A percentile compares a stretch with the other conserved stretches of the same genome.
Conservation (phyloP, 768 basidiomycete genomes). For the Mycena galopus region DNA sequence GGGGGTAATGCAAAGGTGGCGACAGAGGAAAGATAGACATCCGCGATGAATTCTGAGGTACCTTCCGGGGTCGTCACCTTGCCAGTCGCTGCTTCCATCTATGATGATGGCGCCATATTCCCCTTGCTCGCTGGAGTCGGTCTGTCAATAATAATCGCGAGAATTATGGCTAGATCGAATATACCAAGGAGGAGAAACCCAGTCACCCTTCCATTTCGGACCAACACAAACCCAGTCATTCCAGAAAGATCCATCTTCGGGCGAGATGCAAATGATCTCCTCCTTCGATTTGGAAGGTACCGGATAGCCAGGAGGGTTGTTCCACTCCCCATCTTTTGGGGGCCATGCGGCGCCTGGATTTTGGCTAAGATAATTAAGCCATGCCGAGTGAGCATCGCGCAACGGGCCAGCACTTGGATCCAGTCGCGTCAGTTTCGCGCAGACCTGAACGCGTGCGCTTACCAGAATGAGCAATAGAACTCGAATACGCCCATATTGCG, state of each 20-base stretch:
- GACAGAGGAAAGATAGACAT: constrained; percentile 31
- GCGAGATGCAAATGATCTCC: constrained; percentile 21
- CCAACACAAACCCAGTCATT: constrained; percentile 32
- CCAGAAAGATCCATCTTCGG: constrained; percentile 32
- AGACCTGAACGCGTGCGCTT: not conserved
- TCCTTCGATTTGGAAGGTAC: constrained; percentile 26
- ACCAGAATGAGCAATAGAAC: constrained; percentile 25
- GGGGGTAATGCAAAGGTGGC: constrained; percentile 24
- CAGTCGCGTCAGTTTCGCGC: not conserved
- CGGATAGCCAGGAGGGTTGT: constrained; percentile 28
- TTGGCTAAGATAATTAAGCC: not conserved
- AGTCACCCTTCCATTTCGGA: constrained; percentile 18
- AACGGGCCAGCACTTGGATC: constrained; percentile 23
- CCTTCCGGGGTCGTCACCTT: not conserved
- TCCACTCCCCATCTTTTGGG: constrained; percentile 27
- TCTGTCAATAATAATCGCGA: not conserved
- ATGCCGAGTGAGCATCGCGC: constrained; percentile 8
- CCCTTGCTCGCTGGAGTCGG: not conserved
- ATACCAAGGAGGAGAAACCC: constrained; percentile 32
- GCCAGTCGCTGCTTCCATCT: constrained; percentile 31
- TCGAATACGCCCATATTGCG: constrained; percentile 18
- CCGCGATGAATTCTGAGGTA: constrained; percentile 26
- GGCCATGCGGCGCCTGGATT: not conserved
- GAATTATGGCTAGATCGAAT: not conserved
- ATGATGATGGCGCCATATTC: constrained; percentile 13